These are phyloP conservation scores for Tricholoma hemisulphureum DNA, from an alignment of 768 basidiomycete species.

Conservation along the genomic window DNA sequence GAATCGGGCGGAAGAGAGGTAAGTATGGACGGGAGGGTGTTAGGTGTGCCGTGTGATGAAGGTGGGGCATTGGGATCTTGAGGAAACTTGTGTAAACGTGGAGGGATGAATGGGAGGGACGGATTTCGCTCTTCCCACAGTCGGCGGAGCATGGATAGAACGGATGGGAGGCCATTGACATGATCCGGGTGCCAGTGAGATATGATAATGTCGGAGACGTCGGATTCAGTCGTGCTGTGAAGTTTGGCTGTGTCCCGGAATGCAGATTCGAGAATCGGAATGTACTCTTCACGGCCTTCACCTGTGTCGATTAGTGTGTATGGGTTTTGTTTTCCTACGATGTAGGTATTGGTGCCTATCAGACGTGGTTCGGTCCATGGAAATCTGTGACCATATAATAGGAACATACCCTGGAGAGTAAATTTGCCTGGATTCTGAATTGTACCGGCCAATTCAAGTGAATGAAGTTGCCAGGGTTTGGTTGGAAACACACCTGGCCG, in stretches of 20 bases:
- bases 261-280: slow-evolving; percentile 61
- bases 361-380: not conserved
- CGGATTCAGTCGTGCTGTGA: slow-evolving; percentile 41
- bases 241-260: slow-evolving; percentile 41
- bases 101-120: slow-evolving; percentile 53
- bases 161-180: slow-evolving; percentile 67
- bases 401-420: slow-evolving; percentile 70
- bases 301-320: slow-evolving; percentile 84
- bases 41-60: slow-evolving; percentile 23
- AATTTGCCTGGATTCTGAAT: slow-evolving; percentile 83
- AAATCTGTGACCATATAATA: not conserved
- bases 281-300: slow-evolving; percentile 69
- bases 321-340: slow-evolving; percentile 68
- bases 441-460: not conserved
- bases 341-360: slow-evolving; percentile 86
- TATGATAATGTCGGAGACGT: slow-evolving; percentile 85
- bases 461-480: not conserved
- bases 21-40: slow-evolving; percentile 40
- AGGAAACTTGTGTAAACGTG: slow-evolving; percentile 75
- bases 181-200: slow-evolving; percentile 94
- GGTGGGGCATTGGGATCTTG: slow-evolving; percentile 23
- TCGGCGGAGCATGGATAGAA: slow-evolving; percentile 61
- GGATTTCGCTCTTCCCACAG: slow-evolving; percentile 59
- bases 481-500: slow-evolving; percentile 57
- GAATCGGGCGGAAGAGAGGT: slow-evolving; percentile 41